Base-by-base conservation (phyloP, 345 rosid genomes). In the Noccaea caerulescens region DNA sequence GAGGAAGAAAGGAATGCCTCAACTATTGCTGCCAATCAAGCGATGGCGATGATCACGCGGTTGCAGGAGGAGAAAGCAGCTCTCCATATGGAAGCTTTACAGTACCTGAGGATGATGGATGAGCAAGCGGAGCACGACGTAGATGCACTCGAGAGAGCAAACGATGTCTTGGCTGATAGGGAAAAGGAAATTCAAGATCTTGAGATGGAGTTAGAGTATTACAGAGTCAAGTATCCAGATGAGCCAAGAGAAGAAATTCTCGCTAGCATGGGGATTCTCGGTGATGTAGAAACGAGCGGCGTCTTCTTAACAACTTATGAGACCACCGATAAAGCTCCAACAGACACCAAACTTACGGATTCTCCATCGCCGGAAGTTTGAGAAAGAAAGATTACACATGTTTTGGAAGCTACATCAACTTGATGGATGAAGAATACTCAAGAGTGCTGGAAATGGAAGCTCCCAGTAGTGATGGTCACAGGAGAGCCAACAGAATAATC, bases 21-120 rank as follows among this genome's bases (percentile, higher is more conserved):
- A 8, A 79, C 85, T 2, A 71, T 88, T 10, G 86, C 94, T 54
- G 81, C 90, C 10, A 83, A 86, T 65, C 76, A 90, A 73, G 92
- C 97, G 61, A 84, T 88, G 97, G 97, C 94, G 14, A 90, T 90
- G 94, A 90, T 90, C 68, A 88, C 90, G 10, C 61, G 85, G 77
- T 76, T 90, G 72, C 97, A 90, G 73, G 97, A 88, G 69, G 97
- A 87, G 84, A 91, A 88, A 81, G 88, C 97, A 43, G 78, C 86
- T 39, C 85, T 88, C 39, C 88, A 80, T 50, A 88, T 87, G 96
- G 97, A 91, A 62, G 93, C 91, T 33, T 66, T 85, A 70, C 97
- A 91, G 74, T 84, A 81, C 82, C 76, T 91, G 61, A 87, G 97
- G 76, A 85, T 91, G 96, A 91, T 88, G 97, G 97, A 91, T 64